Evolutionary conservation across 768 basidiomycete species (phyloP).

Genomic region (Lentinula edodes): DNA sequence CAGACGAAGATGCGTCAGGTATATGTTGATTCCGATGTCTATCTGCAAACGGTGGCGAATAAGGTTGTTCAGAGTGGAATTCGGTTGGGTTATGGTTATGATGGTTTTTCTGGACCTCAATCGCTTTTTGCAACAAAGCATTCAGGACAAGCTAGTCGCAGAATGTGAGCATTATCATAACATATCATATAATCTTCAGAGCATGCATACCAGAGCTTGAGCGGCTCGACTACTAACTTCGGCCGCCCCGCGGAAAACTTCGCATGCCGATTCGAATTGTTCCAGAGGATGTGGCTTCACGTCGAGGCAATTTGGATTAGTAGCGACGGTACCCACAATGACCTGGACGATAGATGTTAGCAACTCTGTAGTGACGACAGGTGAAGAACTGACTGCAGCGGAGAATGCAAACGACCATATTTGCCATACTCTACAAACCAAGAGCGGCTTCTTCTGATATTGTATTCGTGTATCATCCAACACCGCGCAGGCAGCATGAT

Average conservation of each 20-base stretch:
- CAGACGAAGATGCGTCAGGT: neutral
- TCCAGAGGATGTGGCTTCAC: slow-evolving; percentile 40
- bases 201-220: slow-evolving; percentile 32
- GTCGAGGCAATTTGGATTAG: slow-evolving; percentile 34
- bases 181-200: too few relatives aligned
- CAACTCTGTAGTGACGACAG: neutral
- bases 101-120: slow-evolving; percentile 18
- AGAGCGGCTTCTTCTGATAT: slow-evolving; percentile 35
- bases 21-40: neutral
- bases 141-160: slow-evolving; percentile 37
- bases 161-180: neutral
- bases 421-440: slow-evolving; percentile 50
- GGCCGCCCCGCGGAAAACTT: slow-evolving; percentile 38
- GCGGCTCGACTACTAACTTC: slow-evolving; percentile 44
- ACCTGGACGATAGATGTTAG: slow-evolving; percentile 26
- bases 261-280: slow-evolving; percentile 41
- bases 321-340: slow-evolving; percentile 50
- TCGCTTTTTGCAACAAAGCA: slow-evolving; percentile 37
- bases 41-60: neutral
- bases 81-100: slow-evolving; percentile 3
- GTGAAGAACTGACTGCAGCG: slow-evolving; percentile 38
- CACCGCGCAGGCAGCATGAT: slow-evolving; percentile 44
- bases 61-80: slow-evolving; percentile 12
- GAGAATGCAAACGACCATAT: slow-evolving; percentile 56
- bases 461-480: slow-evolving; percentile 35